A percentile compares a stretch with the other conserved stretches of the same genome.
Evolutionary conservation across 495 filamentous ascomycete genomes (phyloP).

Genomic region (Thozetella sp.): DNA sequence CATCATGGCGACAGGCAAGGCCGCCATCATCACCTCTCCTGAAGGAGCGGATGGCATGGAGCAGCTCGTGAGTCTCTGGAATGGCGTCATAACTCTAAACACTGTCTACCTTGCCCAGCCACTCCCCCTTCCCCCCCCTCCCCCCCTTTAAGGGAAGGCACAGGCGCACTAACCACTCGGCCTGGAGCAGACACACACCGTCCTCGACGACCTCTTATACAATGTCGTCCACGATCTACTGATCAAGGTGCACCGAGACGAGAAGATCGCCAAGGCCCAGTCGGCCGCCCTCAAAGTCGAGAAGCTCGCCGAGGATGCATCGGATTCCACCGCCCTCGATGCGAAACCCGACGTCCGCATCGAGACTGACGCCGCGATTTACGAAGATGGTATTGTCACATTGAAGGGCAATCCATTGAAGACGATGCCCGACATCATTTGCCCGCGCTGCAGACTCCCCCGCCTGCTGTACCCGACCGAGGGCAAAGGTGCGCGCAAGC

Average conservation of each 20-base stretch:
- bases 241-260: constrained; percentile 71
- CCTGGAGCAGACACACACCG: constrained; percentile 48
- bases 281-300: constrained; percentile 74
- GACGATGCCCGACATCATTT: constrained; percentile 71
- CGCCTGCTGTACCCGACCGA: constrained; percentile 64
- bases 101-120: neutral
- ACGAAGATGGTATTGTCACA: constrained; percentile 70
- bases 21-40: constrained; percentile 46
- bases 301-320: constrained; percentile 62
- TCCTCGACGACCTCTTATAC: constrained; percentile 70
- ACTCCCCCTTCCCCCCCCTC: neutral
- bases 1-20: constrained; percentile 49
- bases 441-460: constrained; percentile 66
- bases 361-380: constrained; percentile 71
- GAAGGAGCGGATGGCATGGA: constrained; percentile 38
- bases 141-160: neutral
- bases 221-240: constrained; percentile 74
- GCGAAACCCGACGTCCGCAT: constrained; percentile 51
- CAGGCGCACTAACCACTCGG: neutral
- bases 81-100: neutral
- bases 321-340: constrained; percentile 40
- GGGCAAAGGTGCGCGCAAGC: constrained; percentile 59
- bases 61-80: constrained; percentile 40
- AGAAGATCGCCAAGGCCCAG: constrained; percentile 70
- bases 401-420: constrained; percentile 77